phyloP scores from a whole-genome alignment of 2,329 filamentous ascomycete species.

The Trichoderma sp. region DNA sequence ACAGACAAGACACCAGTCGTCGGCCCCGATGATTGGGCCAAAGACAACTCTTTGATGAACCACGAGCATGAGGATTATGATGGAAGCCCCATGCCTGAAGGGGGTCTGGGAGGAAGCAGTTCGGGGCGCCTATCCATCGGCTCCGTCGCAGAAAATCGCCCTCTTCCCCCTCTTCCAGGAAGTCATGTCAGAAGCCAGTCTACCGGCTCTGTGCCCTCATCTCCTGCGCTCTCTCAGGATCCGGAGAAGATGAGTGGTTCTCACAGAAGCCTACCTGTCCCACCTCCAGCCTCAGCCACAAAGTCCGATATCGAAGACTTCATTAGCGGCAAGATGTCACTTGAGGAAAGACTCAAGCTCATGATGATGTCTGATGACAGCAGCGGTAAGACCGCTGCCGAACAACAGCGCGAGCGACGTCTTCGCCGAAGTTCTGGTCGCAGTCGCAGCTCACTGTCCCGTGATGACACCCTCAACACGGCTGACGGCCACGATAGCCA shows the following conservation, averaged over 20 bases:
- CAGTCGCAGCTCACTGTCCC: constrained; percentile 21
- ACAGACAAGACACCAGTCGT: constrained; percentile 97
- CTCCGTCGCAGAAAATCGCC: constrained; percentile 79
- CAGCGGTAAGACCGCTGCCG: constrained; percentile 58
- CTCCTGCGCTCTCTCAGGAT: constrained; percentile 66
- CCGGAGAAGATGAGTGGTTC: constrained; percentile 70
- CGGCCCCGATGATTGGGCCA: constrained; percentile 94
- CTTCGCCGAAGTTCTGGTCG: constrained; percentile 63
- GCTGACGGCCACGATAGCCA: not conserved
- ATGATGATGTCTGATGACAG: constrained; percentile 81
- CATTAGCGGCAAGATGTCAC: constrained; percentile 72
- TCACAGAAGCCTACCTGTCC: constrained; percentile 70
- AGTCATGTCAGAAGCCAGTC: constrained; percentile 41
- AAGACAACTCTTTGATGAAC: constrained; percentile 57
- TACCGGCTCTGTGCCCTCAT: constrained; percentile 54
- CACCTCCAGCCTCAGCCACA: constrained; percentile 65
- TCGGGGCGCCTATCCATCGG: constrained; percentile 56
- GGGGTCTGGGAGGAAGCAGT: constrained; percentile 42
- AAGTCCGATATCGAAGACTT: constrained; percentile 80
- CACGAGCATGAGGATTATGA: constrained; percentile 53
- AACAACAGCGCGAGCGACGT: constrained; percentile 68
- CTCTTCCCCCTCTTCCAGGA: constrained; percentile 82
- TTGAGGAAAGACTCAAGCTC: constrained; percentile 82
- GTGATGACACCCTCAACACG: constrained; percentile 8
- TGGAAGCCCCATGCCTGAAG: constrained; percentile 66